phyloP scores from a whole-genome alignment of 352 stramenopile species.

The Globisporangium paddicum region DNA sequence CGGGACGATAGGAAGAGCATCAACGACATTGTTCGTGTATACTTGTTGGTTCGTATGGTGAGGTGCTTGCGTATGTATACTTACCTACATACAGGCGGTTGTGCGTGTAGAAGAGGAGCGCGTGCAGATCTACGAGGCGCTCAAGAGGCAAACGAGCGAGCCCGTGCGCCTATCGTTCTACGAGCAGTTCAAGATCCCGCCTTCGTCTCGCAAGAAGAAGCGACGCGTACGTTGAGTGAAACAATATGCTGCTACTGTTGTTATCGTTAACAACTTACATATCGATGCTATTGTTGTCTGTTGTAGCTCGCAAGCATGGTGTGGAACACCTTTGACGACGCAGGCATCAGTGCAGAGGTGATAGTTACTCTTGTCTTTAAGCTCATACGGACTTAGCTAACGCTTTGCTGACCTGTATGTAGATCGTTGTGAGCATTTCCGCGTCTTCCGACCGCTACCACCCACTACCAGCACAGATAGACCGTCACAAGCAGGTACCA shows the following conservation, averaged over 20 bases:
- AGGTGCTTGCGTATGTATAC: too few relatives aligned
- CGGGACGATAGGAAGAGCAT: constrained; percentile 18
- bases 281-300: background rate
- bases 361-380: background rate
- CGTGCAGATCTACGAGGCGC: constrained; percentile 42
- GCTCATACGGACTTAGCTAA: background rate
- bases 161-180: constrained; percentile 52
- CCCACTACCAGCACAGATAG: constrained; percentile 48
- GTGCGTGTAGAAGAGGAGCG: constrained; percentile 55
- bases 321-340: constrained; percentile 55
- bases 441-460: constrained; percentile 50
- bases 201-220: constrained; percentile 65
- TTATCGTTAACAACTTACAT: constrained; percentile 32
- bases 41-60: background rate
- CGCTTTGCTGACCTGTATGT: background rate
- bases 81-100: constrained; percentile 25
- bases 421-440: constrained; percentile 54
- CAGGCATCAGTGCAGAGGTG: constrained; percentile 62
- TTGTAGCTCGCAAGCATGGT: constrained; percentile 49
- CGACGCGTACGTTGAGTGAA: constrained; percentile 27
- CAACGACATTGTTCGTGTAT: constrained; percentile 26
- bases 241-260: constrained; percentile 15
- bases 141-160: constrained; percentile 43
- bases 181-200: constrained; percentile 51
- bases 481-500: constrained; percentile 62